Evolutionary conservation across 2,329 filamentous ascomycete genomes (phyloP).

Genomic region (Exophiala oligosperma): DNA sequence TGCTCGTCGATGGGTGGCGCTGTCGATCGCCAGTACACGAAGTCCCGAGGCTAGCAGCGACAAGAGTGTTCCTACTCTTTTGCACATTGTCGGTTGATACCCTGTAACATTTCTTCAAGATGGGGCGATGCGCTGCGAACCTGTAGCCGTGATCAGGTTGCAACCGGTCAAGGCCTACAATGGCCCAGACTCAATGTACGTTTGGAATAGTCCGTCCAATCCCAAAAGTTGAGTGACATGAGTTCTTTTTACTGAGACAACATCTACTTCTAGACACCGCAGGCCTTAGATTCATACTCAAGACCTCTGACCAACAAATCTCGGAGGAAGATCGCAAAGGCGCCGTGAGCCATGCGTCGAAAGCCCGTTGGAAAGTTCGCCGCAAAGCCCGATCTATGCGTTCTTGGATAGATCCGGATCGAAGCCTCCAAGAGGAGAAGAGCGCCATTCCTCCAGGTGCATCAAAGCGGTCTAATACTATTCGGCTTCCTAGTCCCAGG

Average conservation of each 20-base stretch:
- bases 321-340: not conserved
- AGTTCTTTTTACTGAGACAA: not conserved
- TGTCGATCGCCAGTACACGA: too few species aligned
- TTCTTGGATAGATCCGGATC: constrained; percentile 3
- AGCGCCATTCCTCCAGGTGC: not conserved
- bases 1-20: not conserved
- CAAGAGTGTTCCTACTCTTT: too few species aligned
- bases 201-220: not conserved
- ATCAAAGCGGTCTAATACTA: not conserved
- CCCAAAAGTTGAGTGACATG: not conserved
- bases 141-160: not conserved
- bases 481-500: not conserved
- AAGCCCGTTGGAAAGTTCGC: not conserved
- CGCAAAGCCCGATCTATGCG: not conserved
- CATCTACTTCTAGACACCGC: not conserved
- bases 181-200: not conserved
- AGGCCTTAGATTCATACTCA: constrained; percentile 1
- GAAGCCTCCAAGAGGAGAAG: not conserved
- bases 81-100: not conserved
- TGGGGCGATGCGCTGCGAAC: not conserved
- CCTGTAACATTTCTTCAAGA: not conserved
- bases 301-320: not conserved
- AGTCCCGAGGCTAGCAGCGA: too few species aligned
- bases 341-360: constrained; percentile 1
- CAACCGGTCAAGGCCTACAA: not conserved